A percentile compares a stretch with the other conserved stretches of the same genome.
Conservation (phyloP, 148 eudicot species). For the Rheum nobile region DNA sequence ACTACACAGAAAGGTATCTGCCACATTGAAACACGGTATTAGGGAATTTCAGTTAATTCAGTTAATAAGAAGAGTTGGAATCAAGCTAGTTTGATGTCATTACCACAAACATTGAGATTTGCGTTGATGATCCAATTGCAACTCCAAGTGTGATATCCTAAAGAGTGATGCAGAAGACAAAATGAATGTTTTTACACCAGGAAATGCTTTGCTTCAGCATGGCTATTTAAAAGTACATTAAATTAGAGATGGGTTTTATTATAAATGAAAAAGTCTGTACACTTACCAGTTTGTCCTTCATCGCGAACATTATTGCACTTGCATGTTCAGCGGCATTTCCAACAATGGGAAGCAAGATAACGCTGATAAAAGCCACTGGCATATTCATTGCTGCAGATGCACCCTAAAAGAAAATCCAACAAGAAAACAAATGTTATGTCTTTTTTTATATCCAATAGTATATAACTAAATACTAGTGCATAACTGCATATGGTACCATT, state of each 20-base stretch:
- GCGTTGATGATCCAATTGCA: conserved; percentile 93
- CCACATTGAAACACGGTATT: conserved; percentile 20
- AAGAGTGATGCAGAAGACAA: not conserved
- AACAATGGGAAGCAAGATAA: conserved; percentile 86
- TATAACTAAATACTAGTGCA: not conserved
- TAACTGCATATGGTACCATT: not conserved
- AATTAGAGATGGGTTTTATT: not conserved
- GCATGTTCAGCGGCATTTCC: conserved; percentile 98
- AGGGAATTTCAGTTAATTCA: conserved; percentile 1
- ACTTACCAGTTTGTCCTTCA: conserved; percentile 91
- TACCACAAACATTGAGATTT: conserved; percentile 97
- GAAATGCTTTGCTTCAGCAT: not conserved
- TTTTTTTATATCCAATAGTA: not conserved
- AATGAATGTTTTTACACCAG: not conserved
- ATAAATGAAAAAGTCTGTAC: conserved; percentile 2
- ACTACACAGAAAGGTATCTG: conserved; percentile 98
- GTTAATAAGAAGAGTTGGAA: not conserved
- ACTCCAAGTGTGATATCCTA: conserved; percentile 90
- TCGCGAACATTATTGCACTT: conserved; percentile 90
- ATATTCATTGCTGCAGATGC: conserved; percentile 79
- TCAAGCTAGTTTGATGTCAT: conserved; percentile 10
- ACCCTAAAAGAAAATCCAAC: conserved; percentile 37
- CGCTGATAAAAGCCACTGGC: conserved; percentile 82
- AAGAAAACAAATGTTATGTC: not conserved
- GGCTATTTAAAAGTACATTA: not conserved